Conservation (phyloP, 2,329 filamentous ascomycete species). For the Epichloe brachyelytri region DNA sequence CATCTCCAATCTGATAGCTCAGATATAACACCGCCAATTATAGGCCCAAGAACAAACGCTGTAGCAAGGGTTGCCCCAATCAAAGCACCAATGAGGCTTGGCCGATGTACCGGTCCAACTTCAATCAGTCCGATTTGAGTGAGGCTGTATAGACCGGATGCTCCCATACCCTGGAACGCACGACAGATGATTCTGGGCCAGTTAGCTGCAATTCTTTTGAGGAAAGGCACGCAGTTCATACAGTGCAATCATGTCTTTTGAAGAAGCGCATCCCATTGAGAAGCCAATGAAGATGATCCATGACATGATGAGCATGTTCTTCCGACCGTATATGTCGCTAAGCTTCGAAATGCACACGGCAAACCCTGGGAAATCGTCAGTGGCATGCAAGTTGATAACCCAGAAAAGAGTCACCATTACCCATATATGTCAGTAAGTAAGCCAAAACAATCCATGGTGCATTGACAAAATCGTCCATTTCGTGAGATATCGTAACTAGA, state of each 20-base stretch:
- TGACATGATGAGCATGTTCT: constrained; percentile 33
- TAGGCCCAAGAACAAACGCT: constrained; percentile 44
- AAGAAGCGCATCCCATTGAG: constrained; percentile 39
- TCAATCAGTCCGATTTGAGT: constrained; percentile 45
- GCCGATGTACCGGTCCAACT: constrained; percentile 38
- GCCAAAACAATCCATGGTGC: constrained; percentile 42
- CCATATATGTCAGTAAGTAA: constrained; percentile 45
- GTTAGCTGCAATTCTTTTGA: constrained; percentile 9
- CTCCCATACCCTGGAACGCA: constrained; percentile 47
- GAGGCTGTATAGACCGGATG: constrained; percentile 48
- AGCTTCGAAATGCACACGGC: constrained; percentile 45
- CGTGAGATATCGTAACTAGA: constrained; percentile 40
- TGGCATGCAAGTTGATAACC: neutral
- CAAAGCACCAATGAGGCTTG: constrained; percentile 40
- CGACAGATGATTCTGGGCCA: constrained; percentile 40
- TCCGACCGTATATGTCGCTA: constrained; percentile 46
- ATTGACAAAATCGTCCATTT: constrained; percentile 36
- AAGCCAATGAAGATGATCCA: constrained; percentile 44
- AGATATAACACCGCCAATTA: constrained; percentile 44
- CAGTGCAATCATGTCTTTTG: constrained; percentile 38
- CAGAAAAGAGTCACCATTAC: constrained; percentile 14
- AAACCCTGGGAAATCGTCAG: constrained; percentile 27
- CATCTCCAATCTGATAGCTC: constrained; percentile 42
- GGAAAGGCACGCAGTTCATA: constrained; percentile 18
- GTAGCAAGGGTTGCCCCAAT: constrained; percentile 43